Evolutionary conservation across 2,329 filamentous ascomycete species (phyloP).

Genomic region (Sclerotinia nivalis): DNA sequence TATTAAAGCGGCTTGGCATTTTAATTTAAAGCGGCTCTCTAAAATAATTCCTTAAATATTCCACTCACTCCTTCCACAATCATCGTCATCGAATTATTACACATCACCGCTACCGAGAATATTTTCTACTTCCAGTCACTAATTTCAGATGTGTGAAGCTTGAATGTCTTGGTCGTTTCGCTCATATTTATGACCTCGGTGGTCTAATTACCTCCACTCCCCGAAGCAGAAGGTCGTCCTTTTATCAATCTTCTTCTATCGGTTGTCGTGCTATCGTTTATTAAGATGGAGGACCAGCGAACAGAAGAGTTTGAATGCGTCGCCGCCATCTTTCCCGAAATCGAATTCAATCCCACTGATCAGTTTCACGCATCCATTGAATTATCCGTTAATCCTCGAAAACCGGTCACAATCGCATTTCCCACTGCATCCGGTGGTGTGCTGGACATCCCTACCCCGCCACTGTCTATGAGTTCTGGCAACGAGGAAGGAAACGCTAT

Average conservation of each 20-base stretch:
- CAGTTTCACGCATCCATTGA: slow-evolving; percentile 54
- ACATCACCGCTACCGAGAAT: slow-evolving; percentile 3
- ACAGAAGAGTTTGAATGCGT: slow-evolving; percentile 61
- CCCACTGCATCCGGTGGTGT: slow-evolving; percentile 49
- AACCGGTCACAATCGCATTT: slow-evolving; percentile 59
- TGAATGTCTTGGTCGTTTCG: neutral
- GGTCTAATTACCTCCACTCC: slow-evolving; percentile 6
- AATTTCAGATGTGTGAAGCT: neutral
- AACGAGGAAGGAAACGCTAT: slow-evolving; percentile 17
- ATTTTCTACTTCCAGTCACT: neutral
- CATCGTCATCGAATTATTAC: neutral
- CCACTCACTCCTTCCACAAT: neutral
- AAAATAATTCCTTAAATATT: slow-evolving; percentile 27
- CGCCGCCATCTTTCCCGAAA: slow-evolving; percentile 67
- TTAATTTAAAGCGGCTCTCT: slow-evolving; percentile 31
- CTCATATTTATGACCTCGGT: slow-evolving; percentile 23
- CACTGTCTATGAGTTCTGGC: slow-evolving; percentile 31
- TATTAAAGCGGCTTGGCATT: slow-evolving; percentile 11
- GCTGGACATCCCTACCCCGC: slow-evolving; percentile 36
- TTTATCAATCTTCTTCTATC: slow-evolving; percentile 33
- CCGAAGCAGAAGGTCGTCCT: slow-evolving; percentile 33
- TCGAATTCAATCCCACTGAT: slow-evolving; percentile 48
- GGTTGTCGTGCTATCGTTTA: slow-evolving; percentile 37
- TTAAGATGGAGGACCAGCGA: slow-evolving; percentile 64
- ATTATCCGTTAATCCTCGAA: slow-evolving; percentile 56